Conservation (phyloP, 2,329 filamentous ascomycete species). For the Zasmidium citrigriseum region DNA sequence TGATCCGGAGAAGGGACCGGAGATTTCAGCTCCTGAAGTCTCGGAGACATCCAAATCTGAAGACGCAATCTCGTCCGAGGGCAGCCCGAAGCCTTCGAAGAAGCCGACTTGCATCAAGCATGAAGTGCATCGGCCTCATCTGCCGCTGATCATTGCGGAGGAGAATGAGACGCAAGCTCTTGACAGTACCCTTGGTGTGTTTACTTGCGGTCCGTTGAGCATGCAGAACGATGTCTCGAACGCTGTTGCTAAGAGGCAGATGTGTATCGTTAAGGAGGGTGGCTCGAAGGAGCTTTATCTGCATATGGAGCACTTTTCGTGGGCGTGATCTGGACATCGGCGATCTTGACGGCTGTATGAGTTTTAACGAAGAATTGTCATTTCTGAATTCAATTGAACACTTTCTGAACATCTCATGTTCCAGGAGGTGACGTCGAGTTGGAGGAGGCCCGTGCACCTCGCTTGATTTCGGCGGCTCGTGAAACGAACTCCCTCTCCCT, state of each 20-base stretch:
- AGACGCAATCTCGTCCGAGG: neutral
- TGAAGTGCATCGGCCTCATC: slow-evolving; percentile 35
- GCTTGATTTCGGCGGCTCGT: neutral
- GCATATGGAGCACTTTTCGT: slow-evolving; percentile 52
- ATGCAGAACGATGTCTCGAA: slow-evolving; percentile 53
- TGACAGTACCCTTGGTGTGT: slow-evolving; percentile 35
- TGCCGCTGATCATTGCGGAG: slow-evolving; percentile 32
- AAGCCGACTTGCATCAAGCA: neutral
- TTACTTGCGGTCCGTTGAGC: slow-evolving; percentile 47
- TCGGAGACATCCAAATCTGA: neutral
- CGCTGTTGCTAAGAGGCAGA: slow-evolving; percentile 47
- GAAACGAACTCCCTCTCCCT: too few species aligned
- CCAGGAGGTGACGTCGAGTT: too few species aligned
- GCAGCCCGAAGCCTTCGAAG: neutral
- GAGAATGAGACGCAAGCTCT: slow-evolving; percentile 14
- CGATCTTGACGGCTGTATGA: neutral
- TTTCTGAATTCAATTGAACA: too few species aligned
- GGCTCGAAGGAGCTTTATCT: slow-evolving; percentile 41
- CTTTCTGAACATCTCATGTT: too few species aligned
- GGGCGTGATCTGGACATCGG: slow-evolving; percentile 28
- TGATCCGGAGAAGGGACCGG: slow-evolving; percentile 11
- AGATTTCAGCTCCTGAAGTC: slow-evolving; percentile 1
- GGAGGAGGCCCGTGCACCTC: neutral
- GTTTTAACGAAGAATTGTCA: neutral
- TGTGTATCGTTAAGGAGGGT: slow-evolving; percentile 36